Percentiles rank a stretch among this genome's conserved stretches.
Conservation (phyloP, 2,329 filamentous ascomycete species). For the Fusarium xylarioides region DNA sequence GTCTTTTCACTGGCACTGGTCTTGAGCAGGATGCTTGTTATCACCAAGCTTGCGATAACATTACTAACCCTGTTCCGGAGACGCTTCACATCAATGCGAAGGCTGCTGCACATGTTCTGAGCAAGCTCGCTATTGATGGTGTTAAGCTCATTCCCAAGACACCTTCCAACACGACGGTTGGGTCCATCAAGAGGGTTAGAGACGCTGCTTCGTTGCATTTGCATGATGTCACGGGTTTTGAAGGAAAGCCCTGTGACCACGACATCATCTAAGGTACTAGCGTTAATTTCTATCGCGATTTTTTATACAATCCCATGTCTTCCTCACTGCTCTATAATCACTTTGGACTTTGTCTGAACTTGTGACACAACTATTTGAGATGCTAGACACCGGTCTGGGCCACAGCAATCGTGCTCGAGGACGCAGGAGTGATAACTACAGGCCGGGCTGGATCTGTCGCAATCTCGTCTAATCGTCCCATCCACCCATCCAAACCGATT, state of each 20-base stretch:
- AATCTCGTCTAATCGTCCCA: background rate
- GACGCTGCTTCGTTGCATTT: conserved; percentile 34
- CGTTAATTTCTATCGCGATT: rapidly evolving
- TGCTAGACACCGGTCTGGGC: rapidly evolving
- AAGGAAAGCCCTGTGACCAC: conserved; percentile 39
- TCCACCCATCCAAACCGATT: background rate
- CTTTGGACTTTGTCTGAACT: background rate
- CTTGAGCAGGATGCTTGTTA: conserved; percentile 42
- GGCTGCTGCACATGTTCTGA: conserved; percentile 59
- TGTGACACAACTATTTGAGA: rapidly evolving
- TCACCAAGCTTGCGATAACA: conserved; percentile 51
- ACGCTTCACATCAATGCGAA: conserved; percentile 44
- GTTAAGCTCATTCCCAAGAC: conserved; percentile 39
- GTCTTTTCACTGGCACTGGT: conserved; percentile 64
- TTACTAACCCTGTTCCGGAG: conserved; percentile 50
- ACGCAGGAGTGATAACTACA: rapidly evolving
- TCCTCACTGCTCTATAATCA: rapidly evolving
- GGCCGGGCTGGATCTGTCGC: background rate
- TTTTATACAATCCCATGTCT: background rate
- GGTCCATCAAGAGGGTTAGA: conserved; percentile 23
- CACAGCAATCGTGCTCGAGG: rapidly evolving
- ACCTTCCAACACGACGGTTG: conserved; percentile 26
- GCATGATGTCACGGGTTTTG: conserved; percentile 15
- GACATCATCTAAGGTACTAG: conserved; percentile 27
- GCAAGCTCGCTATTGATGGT: conserved; percentile 37